A percentile compares a stretch with the other conserved stretches of the same genome.
Evolutionary conservation across 805 yeast species (phyloP).

Genomic region (Candida ponderosae): DNA sequence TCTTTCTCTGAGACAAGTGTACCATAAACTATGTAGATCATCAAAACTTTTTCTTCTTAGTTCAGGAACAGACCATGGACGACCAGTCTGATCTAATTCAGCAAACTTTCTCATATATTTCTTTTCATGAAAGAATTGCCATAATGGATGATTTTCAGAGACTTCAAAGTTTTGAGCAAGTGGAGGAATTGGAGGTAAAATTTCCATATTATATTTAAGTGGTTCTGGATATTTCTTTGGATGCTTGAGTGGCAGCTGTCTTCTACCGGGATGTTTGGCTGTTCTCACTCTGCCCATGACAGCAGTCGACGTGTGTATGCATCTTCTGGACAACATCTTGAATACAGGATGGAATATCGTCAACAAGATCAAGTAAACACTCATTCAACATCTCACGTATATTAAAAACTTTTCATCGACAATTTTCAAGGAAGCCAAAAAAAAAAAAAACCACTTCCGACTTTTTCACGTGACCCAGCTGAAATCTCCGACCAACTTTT

Average conservation of each 20-base stretch:
- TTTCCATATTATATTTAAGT: slow-evolving; percentile 16
- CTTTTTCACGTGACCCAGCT: neutral
- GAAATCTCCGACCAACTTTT: neutral
- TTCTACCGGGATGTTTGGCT: no score
- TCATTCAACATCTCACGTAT: no score
- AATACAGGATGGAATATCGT: no score
- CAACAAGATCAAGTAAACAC: no score
- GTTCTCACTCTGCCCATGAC: neutral
- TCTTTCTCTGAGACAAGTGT: slow-evolving; percentile 73
- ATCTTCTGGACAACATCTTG: neutral
- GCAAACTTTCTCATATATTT: slow-evolving; percentile 51
- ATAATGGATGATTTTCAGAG: slow-evolving; percentile 83
- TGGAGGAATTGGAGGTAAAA: slow-evolving; percentile 83
- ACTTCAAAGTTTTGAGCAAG: slow-evolving; percentile 64
- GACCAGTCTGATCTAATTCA: slow-evolving; percentile 46
- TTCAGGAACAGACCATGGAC: slow-evolving; percentile 86
- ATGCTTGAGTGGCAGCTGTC: no score
- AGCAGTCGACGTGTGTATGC: neutral
- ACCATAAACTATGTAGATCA: slow-evolving; percentile 90
- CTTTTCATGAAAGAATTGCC: slow-evolving; percentile 79
- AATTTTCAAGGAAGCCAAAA: neutral
- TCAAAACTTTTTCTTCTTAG: slow-evolving; percentile 86
- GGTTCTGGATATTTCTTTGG: no score
- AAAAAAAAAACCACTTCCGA: neutral
- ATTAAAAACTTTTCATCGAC: neutral